phyloP scores from a whole-genome alignment of 1,284 basidiomycete species.

The Naganishia albida region DNA sequence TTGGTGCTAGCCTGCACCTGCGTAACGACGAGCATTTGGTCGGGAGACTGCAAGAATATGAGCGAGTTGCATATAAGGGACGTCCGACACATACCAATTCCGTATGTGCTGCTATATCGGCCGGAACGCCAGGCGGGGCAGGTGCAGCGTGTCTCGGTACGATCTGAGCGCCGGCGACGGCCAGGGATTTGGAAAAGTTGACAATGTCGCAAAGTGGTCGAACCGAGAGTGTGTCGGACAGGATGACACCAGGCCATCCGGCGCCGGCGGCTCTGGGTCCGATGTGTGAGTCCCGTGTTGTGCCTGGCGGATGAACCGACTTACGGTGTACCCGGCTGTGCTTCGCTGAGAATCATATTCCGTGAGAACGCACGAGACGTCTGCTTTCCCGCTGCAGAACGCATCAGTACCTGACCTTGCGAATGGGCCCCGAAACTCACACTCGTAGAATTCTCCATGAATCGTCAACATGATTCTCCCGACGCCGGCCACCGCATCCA shows the following conservation, averaged over 20 bases:
- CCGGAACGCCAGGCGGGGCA: conserved; percentile 22
- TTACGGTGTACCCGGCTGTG: conserved; percentile 75
- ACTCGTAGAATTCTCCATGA: conserved; percentile 89
- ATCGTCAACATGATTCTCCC: conserved; percentile 73
- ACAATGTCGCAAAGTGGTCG: conserved; percentile 78
- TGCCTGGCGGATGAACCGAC: conserved; percentile 48
- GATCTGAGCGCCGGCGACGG: conserved; percentile 48
- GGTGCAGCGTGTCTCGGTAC: conserved; percentile 35
- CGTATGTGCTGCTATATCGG: conserved; percentile 30
- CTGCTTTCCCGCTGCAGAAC: conserved; percentile 12
- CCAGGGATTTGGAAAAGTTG: conserved; percentile 58
- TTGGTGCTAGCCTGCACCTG: conserved; percentile 69
- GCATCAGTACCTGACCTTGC: background rate
- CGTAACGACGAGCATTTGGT: conserved; percentile 64
- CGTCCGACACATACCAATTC: conserved; percentile 21
- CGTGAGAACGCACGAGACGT: conserved; percentile 85
- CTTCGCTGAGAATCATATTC: conserved; percentile 81
- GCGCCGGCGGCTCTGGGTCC: conserved; percentile 65
- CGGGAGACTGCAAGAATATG: conserved; percentile 23
- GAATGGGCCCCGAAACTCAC: conserved; percentile 57
- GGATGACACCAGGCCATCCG: conserved; percentile 86
- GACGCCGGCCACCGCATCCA: conserved; percentile 61
- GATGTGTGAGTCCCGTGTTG: conserved; percentile 11
- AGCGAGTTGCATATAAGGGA: background rate
- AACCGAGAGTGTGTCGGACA: conserved; percentile 84